phyloP scores from a whole-genome alignment of 73 alveolate species.

The Uronychia setigera region DNA sequence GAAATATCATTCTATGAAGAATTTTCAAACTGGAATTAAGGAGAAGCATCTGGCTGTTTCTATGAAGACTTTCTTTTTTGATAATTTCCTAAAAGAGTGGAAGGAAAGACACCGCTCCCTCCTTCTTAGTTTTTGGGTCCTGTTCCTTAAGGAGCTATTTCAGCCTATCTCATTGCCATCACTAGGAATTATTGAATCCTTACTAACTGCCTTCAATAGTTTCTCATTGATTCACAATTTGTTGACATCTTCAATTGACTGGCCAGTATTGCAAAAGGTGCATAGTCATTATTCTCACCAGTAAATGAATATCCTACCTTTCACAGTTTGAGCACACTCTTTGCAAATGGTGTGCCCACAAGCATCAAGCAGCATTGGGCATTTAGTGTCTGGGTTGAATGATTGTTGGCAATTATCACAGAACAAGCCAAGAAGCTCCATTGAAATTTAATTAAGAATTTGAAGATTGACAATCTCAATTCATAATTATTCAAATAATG shows the following conservation, averaged over 20 bases:
- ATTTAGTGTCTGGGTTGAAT: not conserved
- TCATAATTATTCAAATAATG: too few species aligned
- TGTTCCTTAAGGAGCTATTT: too few species aligned
- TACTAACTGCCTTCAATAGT: not conserved
- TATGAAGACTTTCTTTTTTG: not conserved
- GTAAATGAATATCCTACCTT: too few species aligned
- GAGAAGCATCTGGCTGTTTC: too few species aligned
- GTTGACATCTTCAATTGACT: not conserved
- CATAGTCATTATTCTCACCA: not conserved
- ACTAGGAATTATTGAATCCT: not conserved
- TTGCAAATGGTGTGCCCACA: not conserved
- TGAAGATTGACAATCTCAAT: too few species aligned
- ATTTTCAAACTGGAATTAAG: not conserved
- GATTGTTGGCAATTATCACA: not conserved
- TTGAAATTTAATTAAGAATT: too few species aligned
- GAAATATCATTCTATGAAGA: not conserved
- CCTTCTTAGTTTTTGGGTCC: too few species aligned
- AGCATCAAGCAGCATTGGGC: not conserved
- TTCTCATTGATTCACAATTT: not conserved
- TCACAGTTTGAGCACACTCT: not conserved
- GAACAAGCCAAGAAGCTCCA: not conserved
- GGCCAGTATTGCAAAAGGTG: not conserved
- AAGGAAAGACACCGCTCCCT: too few species aligned
- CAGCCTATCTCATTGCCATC: not conserved
- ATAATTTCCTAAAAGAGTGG: not conserved